A percentile compares a stretch with the other conserved stretches of the same genome.
Evolutionary conservation across 495 filamentous ascomycete genomes (phyloP).

Genomic region (Hyaloscypha variabilis): DNA sequence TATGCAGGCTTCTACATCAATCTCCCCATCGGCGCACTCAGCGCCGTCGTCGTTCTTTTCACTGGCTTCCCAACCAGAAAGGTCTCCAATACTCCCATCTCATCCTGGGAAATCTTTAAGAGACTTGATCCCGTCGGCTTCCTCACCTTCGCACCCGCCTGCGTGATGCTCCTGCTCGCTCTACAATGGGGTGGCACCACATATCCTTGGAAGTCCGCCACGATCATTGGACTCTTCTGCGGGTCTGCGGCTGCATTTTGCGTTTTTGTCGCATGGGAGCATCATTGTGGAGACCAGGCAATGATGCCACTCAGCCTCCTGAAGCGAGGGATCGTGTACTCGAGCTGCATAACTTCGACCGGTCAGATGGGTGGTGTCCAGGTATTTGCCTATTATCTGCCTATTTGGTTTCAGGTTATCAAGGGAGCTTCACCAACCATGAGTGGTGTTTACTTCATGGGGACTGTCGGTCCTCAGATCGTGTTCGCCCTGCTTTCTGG

Average conservation of each 20-base stretch:
- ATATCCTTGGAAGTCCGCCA: slow-evolving; percentile 49
- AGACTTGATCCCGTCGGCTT: slow-evolving; percentile 55
- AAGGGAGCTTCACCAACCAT: slow-evolving; percentile 49
- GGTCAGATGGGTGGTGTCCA: not conserved
- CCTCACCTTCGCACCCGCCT: slow-evolving; percentile 48
- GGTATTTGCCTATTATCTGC: slow-evolving; percentile 55
- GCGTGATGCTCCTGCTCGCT: slow-evolving; percentile 61
- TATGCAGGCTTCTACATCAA: slow-evolving; percentile 13
- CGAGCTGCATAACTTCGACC: slow-evolving; percentile 1
- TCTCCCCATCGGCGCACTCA: slow-evolving; percentile 11
- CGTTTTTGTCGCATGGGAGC: slow-evolving; percentile 52
- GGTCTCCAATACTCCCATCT: slow-evolving; percentile 45
- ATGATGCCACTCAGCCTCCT: slow-evolving; percentile 44
- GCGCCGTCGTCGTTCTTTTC: not conserved
- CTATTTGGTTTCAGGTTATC: slow-evolving; percentile 63
- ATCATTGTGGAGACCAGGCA: slow-evolving; percentile 47
- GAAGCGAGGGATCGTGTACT: slow-evolving; percentile 24
- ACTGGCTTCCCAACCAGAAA: not conserved
- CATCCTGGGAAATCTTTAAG: slow-evolving; percentile 15
- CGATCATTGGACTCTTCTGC: slow-evolving; percentile 47
- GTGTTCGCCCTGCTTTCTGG: too few species aligned
- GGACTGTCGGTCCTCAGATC: slow-evolving; percentile 23
- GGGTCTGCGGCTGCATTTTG: slow-evolving; percentile 45
- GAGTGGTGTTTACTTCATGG: slow-evolving; percentile 75
- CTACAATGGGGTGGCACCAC: slow-evolving; percentile 62